Conservation (phyloP, 2,329 filamentous ascomycete species). For the Ciborinia camelliae region DNA sequence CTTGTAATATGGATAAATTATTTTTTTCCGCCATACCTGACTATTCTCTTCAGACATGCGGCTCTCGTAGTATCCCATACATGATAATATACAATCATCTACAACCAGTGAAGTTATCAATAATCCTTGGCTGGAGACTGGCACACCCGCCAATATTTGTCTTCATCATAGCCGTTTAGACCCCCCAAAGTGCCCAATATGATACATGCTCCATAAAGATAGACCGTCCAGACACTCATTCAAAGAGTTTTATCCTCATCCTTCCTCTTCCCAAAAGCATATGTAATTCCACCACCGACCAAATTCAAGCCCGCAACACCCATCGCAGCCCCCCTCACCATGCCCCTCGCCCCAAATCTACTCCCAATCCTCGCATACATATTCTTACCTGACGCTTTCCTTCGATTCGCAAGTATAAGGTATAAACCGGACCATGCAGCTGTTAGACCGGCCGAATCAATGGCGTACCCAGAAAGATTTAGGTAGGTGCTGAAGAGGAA, state of each 20-base stretch:
- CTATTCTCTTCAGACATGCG: background rate
- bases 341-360: conserved; percentile 49
- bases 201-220: background rate
- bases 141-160: background rate
- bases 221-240: background rate
- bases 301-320: conserved; percentile 50
- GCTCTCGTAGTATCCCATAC: background rate
- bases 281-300: conserved; percentile 49
- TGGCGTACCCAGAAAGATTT: conserved; percentile 59
- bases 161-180: background rate
- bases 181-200: background rate
- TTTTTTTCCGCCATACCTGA: no score
- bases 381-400: conserved; percentile 39
- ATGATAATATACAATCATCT: background rate
- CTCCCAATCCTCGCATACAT: conserved; percentile 41
- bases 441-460: conserved; percentile 60
- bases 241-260: conserved; percentile 18
- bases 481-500: conserved; percentile 64
- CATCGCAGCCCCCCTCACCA: conserved; percentile 51
- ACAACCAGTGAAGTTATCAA: background rate
- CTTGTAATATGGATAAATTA: conserved; percentile 4
- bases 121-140: background rate
- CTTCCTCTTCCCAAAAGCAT: conserved; percentile 46
- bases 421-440: conserved; percentile 65
- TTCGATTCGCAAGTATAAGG: conserved; percentile 57